Evolutionary conservation across 164 flowering plant genomes (phyloP).

Genomic region (Liriodendron chinense): DNA sequence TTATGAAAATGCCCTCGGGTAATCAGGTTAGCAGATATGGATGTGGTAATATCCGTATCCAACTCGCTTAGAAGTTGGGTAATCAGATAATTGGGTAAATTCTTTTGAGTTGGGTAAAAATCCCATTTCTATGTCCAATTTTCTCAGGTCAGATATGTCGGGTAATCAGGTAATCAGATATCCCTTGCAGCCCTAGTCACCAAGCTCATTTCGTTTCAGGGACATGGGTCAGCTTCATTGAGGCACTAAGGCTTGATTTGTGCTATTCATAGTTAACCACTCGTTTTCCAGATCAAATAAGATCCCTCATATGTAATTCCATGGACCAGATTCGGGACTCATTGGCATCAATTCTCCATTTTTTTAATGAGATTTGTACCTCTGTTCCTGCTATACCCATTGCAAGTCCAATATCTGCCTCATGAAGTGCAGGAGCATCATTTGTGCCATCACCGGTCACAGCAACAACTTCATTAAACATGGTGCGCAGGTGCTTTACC

Average conservation of each 20-base stretch:
- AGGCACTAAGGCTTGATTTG: not conserved
- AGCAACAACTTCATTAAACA: conserved; percentile 82
- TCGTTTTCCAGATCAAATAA: not conserved
- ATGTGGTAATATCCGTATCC: no score
- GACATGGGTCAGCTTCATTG: no score
- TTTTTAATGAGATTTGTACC: conserved; percentile 33
- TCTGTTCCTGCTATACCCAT: conserved; percentile 99
- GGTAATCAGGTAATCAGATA: not conserved
- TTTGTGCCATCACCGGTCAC: conserved; percentile 99
- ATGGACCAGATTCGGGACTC: not conserved
- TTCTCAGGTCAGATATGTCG: not conserved
- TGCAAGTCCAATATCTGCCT: conserved; percentile 97
- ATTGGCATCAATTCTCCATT: not conserved
- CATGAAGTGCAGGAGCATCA: conserved; percentile 99
- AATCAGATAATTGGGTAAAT: no score
- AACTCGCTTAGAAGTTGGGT: no score
- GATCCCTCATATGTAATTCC: not conserved
- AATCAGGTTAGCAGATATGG: no score
- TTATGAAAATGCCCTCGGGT: no score
- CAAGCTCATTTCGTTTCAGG: no score
- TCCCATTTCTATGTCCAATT: no score
- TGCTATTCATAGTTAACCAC: not conserved
- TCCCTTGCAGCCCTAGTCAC: not conserved
- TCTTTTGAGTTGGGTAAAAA: no score
- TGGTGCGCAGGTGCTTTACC: conserved; percentile 68